These are phyloP conservation scores for Neofusicoccum laricinum DNA, from an alignment of 2,329 filamentous ascomycete species.

Conservation along the genomic window DNA sequence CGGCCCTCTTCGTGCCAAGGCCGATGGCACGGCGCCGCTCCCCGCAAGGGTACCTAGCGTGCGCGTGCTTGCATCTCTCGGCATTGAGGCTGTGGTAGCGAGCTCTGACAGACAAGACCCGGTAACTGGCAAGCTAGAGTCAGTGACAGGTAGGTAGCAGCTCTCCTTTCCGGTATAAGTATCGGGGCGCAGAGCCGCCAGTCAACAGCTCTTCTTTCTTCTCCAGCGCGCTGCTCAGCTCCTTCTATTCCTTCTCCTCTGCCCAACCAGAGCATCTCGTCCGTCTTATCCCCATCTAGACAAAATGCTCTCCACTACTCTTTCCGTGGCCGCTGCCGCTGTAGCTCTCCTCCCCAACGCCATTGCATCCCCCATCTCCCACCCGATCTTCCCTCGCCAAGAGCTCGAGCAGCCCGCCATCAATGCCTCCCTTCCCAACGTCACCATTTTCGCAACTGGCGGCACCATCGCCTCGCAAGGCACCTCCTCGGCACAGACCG, in stretches of 20 bases:
- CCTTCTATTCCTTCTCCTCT: neutral
- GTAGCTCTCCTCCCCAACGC: neutral
- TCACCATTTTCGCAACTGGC: conserved; percentile 57
- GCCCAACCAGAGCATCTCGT: neutral
- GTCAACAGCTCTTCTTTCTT: neutral
- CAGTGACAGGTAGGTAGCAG: neutral
- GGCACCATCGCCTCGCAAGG: conserved; percentile 59
- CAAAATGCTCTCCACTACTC: conserved; percentile 2
- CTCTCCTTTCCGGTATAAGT: neutral
- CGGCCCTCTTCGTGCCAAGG: neutral
- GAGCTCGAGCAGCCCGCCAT: conserved; percentile 26
- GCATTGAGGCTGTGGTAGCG: neutral
- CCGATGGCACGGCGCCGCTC: neutral
- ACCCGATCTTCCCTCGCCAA: neutral
- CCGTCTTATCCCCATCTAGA: neutral
- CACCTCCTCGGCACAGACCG: conserved; percentile 50
- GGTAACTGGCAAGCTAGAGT: too few relatives aligned
- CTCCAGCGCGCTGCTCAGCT: neutral
- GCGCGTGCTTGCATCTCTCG: neutral
- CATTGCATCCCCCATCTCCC: neutral
- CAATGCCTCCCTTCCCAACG: conserved; percentile 51
- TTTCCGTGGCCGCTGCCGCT: neutral
- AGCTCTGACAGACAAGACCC: neutral
- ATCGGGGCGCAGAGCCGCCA: neutral
- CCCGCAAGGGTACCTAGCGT: conserved; percentile 8